phyloP scores from a whole-genome alignment of 2,329 filamentous ascomycete genomes.

The Chalara sp. region DNA sequence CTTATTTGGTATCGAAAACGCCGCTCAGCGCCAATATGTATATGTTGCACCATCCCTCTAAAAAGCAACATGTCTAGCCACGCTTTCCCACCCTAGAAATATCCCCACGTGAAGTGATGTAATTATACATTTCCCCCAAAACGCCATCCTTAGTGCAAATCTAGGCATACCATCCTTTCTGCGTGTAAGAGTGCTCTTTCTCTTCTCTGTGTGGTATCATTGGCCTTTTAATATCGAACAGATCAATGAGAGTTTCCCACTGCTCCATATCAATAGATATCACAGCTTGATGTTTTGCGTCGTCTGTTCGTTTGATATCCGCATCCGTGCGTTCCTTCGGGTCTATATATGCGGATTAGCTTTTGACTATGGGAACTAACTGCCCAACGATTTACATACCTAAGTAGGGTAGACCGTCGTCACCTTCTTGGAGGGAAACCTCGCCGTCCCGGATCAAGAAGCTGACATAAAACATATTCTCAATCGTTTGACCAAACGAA shows the following conservation, averaged over 20 bases:
- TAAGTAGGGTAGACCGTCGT: constrained; percentile 68
- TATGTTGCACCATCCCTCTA: too few species aligned
- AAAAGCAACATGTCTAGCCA: too few species aligned
- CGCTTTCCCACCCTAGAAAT: too few species aligned
- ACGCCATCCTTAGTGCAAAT: neutral
- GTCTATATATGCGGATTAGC: constrained; percentile 26
- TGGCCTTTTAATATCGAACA: constrained; percentile 68
- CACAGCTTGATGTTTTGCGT: constrained; percentile 72
- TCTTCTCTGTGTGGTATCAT: constrained; percentile 81
- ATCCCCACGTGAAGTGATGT: too few species aligned
- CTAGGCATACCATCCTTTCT: constrained; percentile 26
- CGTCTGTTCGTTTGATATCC: neutral
- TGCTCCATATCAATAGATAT: constrained; percentile 79
- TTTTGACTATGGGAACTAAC: neutral
- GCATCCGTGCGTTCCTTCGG: constrained; percentile 9
- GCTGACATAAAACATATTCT: constrained; percentile 95
- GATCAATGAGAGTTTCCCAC: constrained; percentile 72
- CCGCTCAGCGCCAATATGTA: too few species aligned
- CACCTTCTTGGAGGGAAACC: constrained; percentile 67
- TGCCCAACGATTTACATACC: constrained; percentile 46
- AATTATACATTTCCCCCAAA: too few species aligned
- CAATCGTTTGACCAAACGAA: constrained; percentile 90
- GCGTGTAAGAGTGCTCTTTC: constrained; percentile 18
- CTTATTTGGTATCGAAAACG: too few species aligned
- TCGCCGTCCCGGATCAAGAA: constrained; percentile 87